phyloP scores from a whole-genome alignment of 176 grass and related monocot genomes.

The Oryza australiensis region DNA sequence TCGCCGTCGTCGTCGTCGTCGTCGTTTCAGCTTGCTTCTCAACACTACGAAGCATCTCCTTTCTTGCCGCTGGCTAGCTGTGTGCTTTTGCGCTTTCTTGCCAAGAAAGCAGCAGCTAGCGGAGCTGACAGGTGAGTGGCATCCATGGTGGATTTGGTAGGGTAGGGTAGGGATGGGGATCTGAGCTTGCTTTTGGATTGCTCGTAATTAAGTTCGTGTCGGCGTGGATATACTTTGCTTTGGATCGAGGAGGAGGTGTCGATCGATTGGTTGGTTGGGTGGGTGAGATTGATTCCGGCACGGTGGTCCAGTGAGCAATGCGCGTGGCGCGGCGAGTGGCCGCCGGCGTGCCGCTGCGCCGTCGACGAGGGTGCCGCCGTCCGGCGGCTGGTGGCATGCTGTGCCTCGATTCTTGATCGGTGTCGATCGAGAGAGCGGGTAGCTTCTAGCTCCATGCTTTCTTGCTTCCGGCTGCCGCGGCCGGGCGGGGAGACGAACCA shows the following conservation, averaged over 20 bases:
- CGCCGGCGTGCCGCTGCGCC: constrained; percentile 13
- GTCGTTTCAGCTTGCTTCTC: not conserved
- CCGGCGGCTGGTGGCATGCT: not conserved
- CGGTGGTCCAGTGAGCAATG: constrained; percentile 33
- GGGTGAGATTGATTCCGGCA: no score
- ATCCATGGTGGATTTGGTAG: constrained; percentile 14
- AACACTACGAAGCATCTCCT: not conserved
- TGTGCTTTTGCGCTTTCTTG: not conserved
- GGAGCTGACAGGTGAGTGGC: not conserved
- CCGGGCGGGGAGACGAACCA: constrained; percentile 41
- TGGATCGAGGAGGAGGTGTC: not conserved
- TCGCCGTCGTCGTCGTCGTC: not conserved
- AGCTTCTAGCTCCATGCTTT: constrained; percentile 44
- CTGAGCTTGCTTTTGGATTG: not conserved
- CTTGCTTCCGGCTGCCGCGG: constrained; percentile 54
- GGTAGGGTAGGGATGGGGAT: constrained; percentile 13
- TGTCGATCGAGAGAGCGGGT: no score
- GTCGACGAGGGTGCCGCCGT: not conserved
- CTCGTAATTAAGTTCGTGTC: not conserved
- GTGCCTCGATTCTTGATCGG: not conserved
- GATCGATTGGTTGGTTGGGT: no score
- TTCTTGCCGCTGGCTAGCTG: not conserved
- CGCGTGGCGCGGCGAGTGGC: not conserved
- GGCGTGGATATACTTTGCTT: constrained; percentile 24
- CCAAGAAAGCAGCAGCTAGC: constrained; percentile 9